Evolutionary conservation across 805 yeast species (phyloP).

Genomic region (Candida koratica): DNA sequence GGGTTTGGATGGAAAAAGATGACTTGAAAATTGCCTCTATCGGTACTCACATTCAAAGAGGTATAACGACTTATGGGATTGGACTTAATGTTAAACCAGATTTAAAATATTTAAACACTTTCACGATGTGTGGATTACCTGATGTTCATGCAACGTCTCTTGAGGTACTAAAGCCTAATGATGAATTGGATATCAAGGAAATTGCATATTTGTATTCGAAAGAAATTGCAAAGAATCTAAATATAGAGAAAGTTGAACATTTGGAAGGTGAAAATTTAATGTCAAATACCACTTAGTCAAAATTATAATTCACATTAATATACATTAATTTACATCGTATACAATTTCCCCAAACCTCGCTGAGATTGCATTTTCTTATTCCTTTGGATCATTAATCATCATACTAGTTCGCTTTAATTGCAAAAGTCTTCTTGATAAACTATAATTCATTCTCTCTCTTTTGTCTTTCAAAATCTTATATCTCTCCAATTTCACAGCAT

Average conservation of each 20-base stretch:
- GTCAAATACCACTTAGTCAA: not conserved
- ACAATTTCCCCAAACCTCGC: not conserved
- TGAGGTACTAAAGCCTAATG: conserved; percentile 17
- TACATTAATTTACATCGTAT: conserved; percentile 5
- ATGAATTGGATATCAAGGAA: conserved; percentile 17
- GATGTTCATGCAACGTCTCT: conserved; percentile 43
- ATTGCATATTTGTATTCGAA: conserved; percentile 33
- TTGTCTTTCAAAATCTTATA: conserved; percentile 39
- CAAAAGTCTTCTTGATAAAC: conserved; percentile 24
- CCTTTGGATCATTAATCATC: conserved; percentile 1
- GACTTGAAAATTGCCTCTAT: conserved; percentile 75
- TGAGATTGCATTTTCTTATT: not conserved
- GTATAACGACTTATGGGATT: conserved; percentile 85
- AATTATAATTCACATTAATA: not conserved
- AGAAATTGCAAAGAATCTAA: conserved; percentile 33
- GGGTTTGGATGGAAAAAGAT: conserved; percentile 70
- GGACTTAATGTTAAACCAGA: conserved; percentile 78
- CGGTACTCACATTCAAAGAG: conserved; percentile 82
- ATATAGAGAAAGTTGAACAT: conserved; percentile 32
- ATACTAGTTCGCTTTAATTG: conserved; percentile 18
- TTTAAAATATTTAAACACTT: conserved; percentile 60
- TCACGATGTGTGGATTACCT: conserved; percentile 84
- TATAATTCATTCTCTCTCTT: conserved; percentile 42
- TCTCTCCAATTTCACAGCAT: conserved; percentile 33
- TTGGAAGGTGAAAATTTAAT: conserved; percentile 32